phyloP scores from a whole-genome alignment of 495 filamentous ascomycete genomes.

The Zalerion maritima region DNA sequence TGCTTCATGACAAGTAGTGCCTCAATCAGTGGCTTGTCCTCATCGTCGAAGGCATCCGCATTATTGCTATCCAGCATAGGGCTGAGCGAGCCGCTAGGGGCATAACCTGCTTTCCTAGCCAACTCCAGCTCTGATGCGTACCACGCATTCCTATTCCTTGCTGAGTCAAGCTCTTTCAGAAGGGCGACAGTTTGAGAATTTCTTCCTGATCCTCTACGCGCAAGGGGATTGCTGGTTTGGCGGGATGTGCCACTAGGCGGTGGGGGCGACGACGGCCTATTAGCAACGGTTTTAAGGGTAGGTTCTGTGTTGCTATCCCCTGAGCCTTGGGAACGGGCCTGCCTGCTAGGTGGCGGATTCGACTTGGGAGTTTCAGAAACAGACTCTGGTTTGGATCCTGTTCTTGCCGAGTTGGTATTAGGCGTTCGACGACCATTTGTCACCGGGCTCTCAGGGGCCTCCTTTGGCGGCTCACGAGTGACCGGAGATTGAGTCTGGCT shows the following conservation, averaged over 20 bases:
- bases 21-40: conserved; percentile 84
- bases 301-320: conserved; percentile 35
- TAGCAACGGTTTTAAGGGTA: conserved; percentile 23
- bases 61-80: conserved; percentile 62
- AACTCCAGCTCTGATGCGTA: conserved; percentile 89
- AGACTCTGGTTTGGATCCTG: conserved; percentile 16
- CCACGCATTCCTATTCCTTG: conserved; percentile 84
- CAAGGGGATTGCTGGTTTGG: conserved; percentile 35
- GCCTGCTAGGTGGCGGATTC: conserved; percentile 19
- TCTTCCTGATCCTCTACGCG: conserved; percentile 32
- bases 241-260: conserved; percentile 34
- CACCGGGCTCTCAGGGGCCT: conserved; percentile 24
- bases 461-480: conserved; percentile 33
- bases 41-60: conserved; percentile 67
- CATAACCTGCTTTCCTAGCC: conserved; percentile 77
- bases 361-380: conserved; percentile 16
- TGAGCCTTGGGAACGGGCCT: conserved; percentile 30
- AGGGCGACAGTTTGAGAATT: conserved; percentile 48
- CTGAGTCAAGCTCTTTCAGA: conserved; percentile 67
- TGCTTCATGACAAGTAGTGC: conserved; percentile 80
- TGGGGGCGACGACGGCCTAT: conserved; percentile 35
- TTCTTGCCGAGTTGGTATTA: conserved; percentile 17
- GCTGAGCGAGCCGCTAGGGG: conserved; percentile 53
- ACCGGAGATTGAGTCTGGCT: conserved; percentile 39
- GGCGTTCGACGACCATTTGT: conserved; percentile 50